phyloP scores from a whole-genome alignment of 1,284 basidiomycete genomes.

The Austropuccinia psidii region DNA sequence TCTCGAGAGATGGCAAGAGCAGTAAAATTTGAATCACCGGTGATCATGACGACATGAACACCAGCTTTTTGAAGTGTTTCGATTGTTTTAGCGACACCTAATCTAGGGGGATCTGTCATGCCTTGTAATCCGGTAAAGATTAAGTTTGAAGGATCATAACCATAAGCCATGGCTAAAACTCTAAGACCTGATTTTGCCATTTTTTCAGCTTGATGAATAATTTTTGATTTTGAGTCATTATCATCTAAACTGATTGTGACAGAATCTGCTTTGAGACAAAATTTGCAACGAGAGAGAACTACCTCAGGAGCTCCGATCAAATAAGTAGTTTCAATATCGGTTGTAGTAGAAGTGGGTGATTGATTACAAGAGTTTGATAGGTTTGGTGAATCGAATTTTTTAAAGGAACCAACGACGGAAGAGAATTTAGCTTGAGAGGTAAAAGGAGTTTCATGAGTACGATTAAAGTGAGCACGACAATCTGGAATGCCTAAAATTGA shows the following conservation, averaged over 20 bases:
- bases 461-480: slow-evolving; percentile 62
- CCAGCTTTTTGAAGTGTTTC: slow-evolving; percentile 69
- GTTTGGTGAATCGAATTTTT: slow-evolving; percentile 32
- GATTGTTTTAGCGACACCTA: slow-evolving; percentile 84
- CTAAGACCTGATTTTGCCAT: slow-evolving; percentile 70
- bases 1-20: slow-evolving; percentile 79
- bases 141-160: slow-evolving; percentile 56
- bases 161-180: slow-evolving; percentile 83
- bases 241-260: slow-evolving; percentile 67
- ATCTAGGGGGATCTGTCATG: slow-evolving; percentile 89
- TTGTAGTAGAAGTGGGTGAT: slow-evolving; percentile 30
- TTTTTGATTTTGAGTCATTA: slow-evolving; percentile 57
- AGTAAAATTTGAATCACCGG: slow-evolving; percentile 86
- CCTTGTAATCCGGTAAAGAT: slow-evolving; percentile 88
- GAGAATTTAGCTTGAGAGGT: slow-evolving; percentile 88
- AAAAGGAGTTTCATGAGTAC: slow-evolving; percentile 75
- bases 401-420: slow-evolving; percentile 66
- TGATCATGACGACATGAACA: slow-evolving; percentile 96
- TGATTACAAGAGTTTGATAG: slow-evolving; percentile 31
- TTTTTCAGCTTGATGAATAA: slow-evolving; percentile 62
- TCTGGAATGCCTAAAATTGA: slow-evolving; percentile 63
- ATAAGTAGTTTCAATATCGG: slow-evolving; percentile 67
- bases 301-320: slow-evolving; percentile 87
- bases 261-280: slow-evolving; percentile 76
- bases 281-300: slow-evolving; percentile 73